phyloP scores from a whole-genome alignment of 225 moss, liverwort and hornwort species.

The Asterella californica region DNA sequence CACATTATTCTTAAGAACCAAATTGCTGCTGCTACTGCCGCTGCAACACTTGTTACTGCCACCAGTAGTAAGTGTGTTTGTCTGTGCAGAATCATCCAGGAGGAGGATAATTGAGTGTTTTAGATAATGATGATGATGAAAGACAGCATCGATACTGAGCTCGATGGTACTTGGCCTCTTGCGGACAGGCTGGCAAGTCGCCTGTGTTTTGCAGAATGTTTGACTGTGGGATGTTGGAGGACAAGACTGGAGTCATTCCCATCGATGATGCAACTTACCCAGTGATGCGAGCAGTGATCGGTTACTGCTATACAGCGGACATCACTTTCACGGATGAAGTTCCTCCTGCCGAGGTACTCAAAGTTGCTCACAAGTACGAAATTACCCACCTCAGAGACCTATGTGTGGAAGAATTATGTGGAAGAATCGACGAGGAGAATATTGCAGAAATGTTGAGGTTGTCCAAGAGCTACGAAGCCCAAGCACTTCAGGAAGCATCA shows the following conservation, averaged over 20 bases:
- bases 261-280: slow-evolving; percentile 39
- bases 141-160: too few species aligned
- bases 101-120: too few species aligned
- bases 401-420: slow-evolving; percentile 39
- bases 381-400: slow-evolving; percentile 40
- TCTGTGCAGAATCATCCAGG: too few species aligned
- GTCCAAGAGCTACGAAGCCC: slow-evolving; percentile 44
- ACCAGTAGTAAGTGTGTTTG: too few species aligned
- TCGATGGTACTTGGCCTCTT: too few species aligned
- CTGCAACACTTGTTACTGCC: too few species aligned
- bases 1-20: too few species aligned
- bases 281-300: slow-evolving; percentile 48
- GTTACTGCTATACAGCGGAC: slow-evolving; percentile 44
- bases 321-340: slow-evolving; percentile 39
- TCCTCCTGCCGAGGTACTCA: slow-evolving; percentile 41
- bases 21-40: too few species aligned
- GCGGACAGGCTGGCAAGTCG: slow-evolving; percentile 40
- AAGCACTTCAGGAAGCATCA: slow-evolving; percentile 40
- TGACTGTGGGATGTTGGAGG: slow-evolving; percentile 41
- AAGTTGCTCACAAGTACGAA: slow-evolving; percentile 48
- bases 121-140: too few species aligned
- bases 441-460: slow-evolving; percentile 43
- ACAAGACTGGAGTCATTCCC: slow-evolving; percentile 36
- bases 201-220: slow-evolving; percentile 44
- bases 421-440: slow-evolving; percentile 35